phyloP scores from a whole-genome alignment of 108 stramenopile genomes.

The Chaetoceros tenuissimus region DNA sequence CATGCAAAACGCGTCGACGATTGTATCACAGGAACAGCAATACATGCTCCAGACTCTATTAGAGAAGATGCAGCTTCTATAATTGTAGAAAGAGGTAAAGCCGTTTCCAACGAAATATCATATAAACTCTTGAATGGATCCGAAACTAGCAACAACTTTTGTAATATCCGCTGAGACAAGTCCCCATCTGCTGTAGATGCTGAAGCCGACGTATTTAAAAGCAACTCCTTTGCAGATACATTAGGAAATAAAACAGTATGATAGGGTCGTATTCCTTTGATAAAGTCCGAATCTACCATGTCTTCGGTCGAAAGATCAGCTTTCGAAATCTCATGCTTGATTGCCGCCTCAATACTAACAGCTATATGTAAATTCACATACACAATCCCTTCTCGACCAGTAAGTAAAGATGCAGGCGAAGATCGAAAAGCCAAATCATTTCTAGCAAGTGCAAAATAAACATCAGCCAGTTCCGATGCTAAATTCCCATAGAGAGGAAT shows the following conservation, averaged over 20 bases:
- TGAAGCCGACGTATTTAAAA: slow-evolving; percentile 33
- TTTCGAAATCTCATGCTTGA: not conserved
- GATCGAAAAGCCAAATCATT: slow-evolving; percentile 35
- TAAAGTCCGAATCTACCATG: not conserved
- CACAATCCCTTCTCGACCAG: slow-evolving; percentile 53
- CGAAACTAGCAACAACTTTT: slow-evolving; percentile 42
- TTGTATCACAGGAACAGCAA: slow-evolving; percentile 45
- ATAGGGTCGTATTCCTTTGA: slow-evolving; percentile 37
- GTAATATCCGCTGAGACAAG: slow-evolving; percentile 25
- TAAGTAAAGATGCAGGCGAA: slow-evolving; percentile 30
- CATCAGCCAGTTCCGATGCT: slow-evolving; percentile 54
- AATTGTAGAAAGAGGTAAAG: slow-evolving; percentile 43
- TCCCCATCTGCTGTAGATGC: slow-evolving; percentile 15
- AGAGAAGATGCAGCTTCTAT: slow-evolving; percentile 57
- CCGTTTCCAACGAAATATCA: slow-evolving; percentile 62
- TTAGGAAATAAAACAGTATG: slow-evolving; percentile 75
- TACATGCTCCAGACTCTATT: slow-evolving; percentile 37
- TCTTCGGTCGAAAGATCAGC: not conserved
- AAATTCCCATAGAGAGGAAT: slow-evolving; percentile 53
- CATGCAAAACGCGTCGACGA: slow-evolving; percentile 38
- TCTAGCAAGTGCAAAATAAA: slow-evolving; percentile 60
- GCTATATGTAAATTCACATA: slow-evolving; percentile 78
- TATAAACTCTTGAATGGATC: slow-evolving; percentile 55
- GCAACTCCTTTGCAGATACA: slow-evolving; percentile 52
- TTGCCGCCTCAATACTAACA: slow-evolving; percentile 55